phyloP scores from a whole-genome alignment of 768 basidiomycete species.

The Hericium erinaceus region DNA sequence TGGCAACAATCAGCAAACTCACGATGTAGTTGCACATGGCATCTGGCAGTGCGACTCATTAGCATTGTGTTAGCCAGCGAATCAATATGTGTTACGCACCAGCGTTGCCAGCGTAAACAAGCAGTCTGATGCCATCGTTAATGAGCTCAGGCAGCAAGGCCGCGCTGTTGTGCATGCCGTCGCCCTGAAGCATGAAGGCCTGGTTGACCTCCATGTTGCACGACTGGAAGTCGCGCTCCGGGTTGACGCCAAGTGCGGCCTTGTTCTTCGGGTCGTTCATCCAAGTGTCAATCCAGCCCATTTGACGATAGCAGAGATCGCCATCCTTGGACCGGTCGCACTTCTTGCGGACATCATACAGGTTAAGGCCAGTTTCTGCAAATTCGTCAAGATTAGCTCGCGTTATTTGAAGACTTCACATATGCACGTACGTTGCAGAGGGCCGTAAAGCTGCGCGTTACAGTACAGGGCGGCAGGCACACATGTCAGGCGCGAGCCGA shows the following conservation, averaged over 20 bases:
- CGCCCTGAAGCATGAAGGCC: conserved; percentile 74
- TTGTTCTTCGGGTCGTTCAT: conserved; percentile 75
- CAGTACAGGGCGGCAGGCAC: conserved; percentile 70
- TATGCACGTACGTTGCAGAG: conserved; percentile 54
- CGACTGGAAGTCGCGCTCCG: conserved; percentile 47
- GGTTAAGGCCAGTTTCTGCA: conserved; percentile 68
- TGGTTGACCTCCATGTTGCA: conserved; percentile 79
- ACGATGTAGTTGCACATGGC: conserved; percentile 86
- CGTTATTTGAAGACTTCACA: background rate
- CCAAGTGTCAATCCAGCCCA: conserved; percentile 84
- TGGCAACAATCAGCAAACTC: conserved; percentile 11
- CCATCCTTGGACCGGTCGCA: conserved; percentile 71
- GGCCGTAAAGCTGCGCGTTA: conserved; percentile 59
- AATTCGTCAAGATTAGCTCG: background rate
- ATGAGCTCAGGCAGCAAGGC: conserved; percentile 72
- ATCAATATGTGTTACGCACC: conserved; percentile 19
- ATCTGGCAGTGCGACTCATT: conserved; percentile 20
- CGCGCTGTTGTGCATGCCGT: conserved; percentile 79
- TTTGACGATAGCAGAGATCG: conserved; percentile 63
- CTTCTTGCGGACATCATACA: conserved; percentile 75
- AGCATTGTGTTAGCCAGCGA: too few relatives aligned
- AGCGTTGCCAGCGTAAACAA: conserved; percentile 89
- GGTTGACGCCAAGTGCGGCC: conserved; percentile 64
- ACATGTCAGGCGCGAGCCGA: conserved; percentile 33
- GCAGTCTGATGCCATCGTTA: conserved; percentile 69